Evolutionary conservation across 805 yeast genomes (phyloP), one percentile per base, ranked within the genome.

Genomic region (Wickerhamiella sergipiensis): DNA sequence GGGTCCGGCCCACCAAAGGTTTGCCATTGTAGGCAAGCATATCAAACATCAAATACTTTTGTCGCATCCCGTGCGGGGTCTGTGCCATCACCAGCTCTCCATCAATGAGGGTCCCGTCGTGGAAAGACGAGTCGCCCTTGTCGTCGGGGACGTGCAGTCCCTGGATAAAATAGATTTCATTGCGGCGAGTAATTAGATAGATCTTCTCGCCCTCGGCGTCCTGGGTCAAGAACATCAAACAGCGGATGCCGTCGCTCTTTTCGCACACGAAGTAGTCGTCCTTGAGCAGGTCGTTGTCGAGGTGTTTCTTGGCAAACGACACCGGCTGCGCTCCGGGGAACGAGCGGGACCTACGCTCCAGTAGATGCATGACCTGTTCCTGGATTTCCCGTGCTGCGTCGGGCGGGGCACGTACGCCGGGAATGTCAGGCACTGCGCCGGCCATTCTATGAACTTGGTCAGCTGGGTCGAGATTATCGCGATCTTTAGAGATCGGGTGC

Each of bases 271-370:
- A 81, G 63, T 89, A 92, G 61, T 94, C 97, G 52, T 81, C 80
- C 2, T 73, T 67, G 62, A 75, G 63, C 46, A 92, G 69, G 33
- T 80, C 77, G 46, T 78, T 77, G 3, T 64, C 64, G 22, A 92
- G 71, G 67, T 90, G 96, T 33, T 74, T 70, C 50, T 86, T 73
- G 43, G 85, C 81, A 63, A 92, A 89, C 23, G 95, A 85, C 2
- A 90, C 85, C 0, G 99, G 99, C 67, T 94, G 98, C 1, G 96
- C 81, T 0, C 98, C 67, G 21, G 95, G 94, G 59, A 89, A 89
- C 1, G 67, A 58, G 17, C 75, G 71, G 42, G 76, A 73, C 31
- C 79, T 73, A 57, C 80, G 69, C 57, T 78, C 71, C 59, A 83
- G 63, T 55, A 83, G 69, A 60, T 78, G 63, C 44, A 88, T 81